phyloP scores from a whole-genome alignment of 208 protist species.

The Acanthamoeba lenticulata region DNA sequence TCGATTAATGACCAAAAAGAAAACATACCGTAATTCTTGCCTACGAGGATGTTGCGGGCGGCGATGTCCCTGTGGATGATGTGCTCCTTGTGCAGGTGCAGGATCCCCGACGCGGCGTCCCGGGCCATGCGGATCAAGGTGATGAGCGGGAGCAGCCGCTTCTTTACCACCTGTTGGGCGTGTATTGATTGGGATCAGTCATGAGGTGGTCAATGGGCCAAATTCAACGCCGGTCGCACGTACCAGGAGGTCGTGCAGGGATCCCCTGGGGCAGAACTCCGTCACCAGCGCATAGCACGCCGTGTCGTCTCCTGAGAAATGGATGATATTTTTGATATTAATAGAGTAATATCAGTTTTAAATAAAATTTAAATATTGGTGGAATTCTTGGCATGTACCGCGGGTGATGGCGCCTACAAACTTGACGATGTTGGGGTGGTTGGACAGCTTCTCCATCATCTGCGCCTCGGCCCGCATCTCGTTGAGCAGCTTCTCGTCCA shows the following conservation, averaged over 20 bases:
- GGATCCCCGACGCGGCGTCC: conserved; percentile 53
- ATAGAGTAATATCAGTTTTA: no score
- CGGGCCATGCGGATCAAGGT: conserved; percentile 48
- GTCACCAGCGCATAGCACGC: conserved; percentile 45
- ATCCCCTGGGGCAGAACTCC: conserved; percentile 42
- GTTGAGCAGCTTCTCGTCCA: background rate
- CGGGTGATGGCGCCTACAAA: conserved; percentile 45
- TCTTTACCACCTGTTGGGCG: no score
- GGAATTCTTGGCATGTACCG: no score
- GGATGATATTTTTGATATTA: no score
- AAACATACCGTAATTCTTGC: conserved; percentile 41
- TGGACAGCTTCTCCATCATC: conserved; percentile 59
- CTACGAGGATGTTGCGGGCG: conserved; percentile 43
- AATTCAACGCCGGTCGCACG: no score
- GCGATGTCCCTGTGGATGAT: conserved; percentile 60
- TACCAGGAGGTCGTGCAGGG: conserved; percentile 33
- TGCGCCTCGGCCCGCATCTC: conserved; percentile 10
- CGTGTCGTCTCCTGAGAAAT: no score
- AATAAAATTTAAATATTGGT: no score
- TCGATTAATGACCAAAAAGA: no score
- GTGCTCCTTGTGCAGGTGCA: conserved; percentile 65
- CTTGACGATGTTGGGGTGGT: conserved; percentile 57
- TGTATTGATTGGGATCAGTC: no score
- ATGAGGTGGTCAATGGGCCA: no score
- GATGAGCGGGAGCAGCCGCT: conserved; percentile 14